Evolutionary conservation across 2,329 filamentous ascomycete species (phyloP).

Genomic region (Calcarisporium arbuscula): DNA sequence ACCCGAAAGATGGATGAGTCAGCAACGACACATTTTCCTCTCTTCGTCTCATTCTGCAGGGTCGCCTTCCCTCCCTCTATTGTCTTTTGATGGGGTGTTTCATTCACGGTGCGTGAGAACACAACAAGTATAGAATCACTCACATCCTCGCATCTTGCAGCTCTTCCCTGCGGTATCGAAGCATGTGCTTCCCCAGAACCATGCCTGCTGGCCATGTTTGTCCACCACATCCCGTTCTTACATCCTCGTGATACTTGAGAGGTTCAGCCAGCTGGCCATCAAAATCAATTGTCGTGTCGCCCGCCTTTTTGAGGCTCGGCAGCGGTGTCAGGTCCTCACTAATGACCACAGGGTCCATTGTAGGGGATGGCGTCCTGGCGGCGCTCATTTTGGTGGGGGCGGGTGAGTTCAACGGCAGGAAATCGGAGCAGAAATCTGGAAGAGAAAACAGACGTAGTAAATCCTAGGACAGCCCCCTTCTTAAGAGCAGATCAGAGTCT

Average conservation of each 20-base stretch:
- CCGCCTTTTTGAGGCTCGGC: slow-evolving; percentile 50
- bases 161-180: slow-evolving; percentile 62
- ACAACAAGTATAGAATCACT: slow-evolving; percentile 25
- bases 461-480: no score
- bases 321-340: slow-evolving; percentile 53
- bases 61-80: background rate
- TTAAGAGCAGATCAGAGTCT: no score
- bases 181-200: slow-evolving; percentile 78
- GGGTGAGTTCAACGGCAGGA: background rate
- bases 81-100: background rate
- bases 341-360: slow-evolving; percentile 44
- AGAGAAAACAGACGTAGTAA: no score
- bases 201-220: slow-evolving; percentile 93
- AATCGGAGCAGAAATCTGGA: no score
- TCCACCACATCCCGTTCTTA: slow-evolving; percentile 82
- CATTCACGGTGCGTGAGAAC: slow-evolving; percentile 5
- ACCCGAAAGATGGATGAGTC: slow-evolving; percentile 11
- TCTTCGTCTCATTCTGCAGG: background rate
- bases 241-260: slow-evolving; percentile 76
- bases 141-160: slow-evolving; percentile 67
- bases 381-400: background rate
- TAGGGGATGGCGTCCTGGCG: slow-evolving; percentile 36
- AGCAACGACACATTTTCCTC: slow-evolving; percentile 9
- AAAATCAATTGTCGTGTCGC: slow-evolving; percentile 54
- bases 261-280: slow-evolving; percentile 65